phyloP scores from a whole-genome alignment of 2,329 filamentous ascomycete genomes.

The Pseudocercospora macadamiae region DNA sequence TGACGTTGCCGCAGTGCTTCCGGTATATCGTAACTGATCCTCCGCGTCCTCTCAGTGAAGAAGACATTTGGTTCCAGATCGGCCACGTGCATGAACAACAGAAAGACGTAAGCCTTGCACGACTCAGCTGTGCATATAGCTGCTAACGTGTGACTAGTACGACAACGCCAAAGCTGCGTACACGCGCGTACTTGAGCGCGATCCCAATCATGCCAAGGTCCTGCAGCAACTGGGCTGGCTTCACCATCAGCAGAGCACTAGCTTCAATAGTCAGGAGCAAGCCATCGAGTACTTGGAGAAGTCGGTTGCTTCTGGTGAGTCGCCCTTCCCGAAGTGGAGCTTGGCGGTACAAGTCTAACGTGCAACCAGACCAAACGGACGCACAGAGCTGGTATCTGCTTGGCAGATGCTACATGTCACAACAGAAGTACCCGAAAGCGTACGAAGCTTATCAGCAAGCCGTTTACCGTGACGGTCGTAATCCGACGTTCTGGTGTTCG shows the following conservation, averaged over 20 bases:
- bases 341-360: conserved; percentile 28
- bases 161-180: conserved; percentile 92
- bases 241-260: conserved; percentile 92
- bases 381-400: conserved; percentile 99
- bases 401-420: conserved; percentile 98
- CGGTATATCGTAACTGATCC: conserved; percentile 96
- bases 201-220: conserved; percentile 96
- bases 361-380: conserved; percentile 76
- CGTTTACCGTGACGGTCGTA: conserved; percentile 94
- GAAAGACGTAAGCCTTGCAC: conserved; percentile 76
- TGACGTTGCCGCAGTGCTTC: conserved; percentile 72
- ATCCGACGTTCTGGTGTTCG: conserved; percentile 99
- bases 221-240: conserved; percentile 97
- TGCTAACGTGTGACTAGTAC: conserved; percentile 62
- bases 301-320: conserved; percentile 85
- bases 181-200: conserved; percentile 86
- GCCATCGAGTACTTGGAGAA: conserved; percentile 98
- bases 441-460: conserved; percentile 99
- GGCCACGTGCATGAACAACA: conserved; percentile 98
- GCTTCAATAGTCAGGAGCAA: conserved; percentile 88
- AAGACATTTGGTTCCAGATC: conserved; percentile 99
- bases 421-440: conserved; percentile 97
- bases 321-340: background rate
- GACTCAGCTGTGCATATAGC: background rate
- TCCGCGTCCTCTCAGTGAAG: conserved; percentile 87